A percentile compares a stretch with the other conserved stretches of the same genome.
These are phyloP conservation scores for Naganishia vaughanmartiniae DNA, from an alignment of 768 basidiomycete species.

Conservation along the genomic window DNA sequence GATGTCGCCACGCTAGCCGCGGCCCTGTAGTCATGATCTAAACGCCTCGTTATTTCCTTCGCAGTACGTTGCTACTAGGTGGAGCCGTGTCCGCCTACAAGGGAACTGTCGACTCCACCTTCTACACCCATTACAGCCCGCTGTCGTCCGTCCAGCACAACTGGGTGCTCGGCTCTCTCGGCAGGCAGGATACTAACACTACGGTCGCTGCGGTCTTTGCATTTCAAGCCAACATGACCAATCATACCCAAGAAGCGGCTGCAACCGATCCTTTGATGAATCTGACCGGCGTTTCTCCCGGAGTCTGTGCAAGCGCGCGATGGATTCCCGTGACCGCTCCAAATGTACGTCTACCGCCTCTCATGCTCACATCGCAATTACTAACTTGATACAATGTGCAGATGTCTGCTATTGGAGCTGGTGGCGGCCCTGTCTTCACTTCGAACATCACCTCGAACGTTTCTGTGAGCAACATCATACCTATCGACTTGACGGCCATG, in stretches of 20 bases:
- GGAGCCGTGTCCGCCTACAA: conserved; percentile 29
- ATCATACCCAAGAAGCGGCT: conserved; percentile 55
- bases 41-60: conserved; percentile 1
- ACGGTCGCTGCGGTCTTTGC: conserved; percentile 59
- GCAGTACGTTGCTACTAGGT: conserved; percentile 33
- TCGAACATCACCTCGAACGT: conserved; percentile 15
- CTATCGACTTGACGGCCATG: conserved; percentile 29
- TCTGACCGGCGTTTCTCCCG: conserved; percentile 55
- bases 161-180: conserved; percentile 64
- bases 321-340: conserved; percentile 59
- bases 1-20: conserved; percentile 55
- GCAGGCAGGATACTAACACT: conserved; percentile 60
- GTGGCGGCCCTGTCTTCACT: conserved; percentile 55
- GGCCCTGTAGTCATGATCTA: too few species aligned
- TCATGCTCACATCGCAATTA: neutral
- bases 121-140: conserved; percentile 64
- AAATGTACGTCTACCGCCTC: conserved; percentile 37
- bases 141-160: conserved; percentile 63
- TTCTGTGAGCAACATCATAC: conserved; percentile 4
- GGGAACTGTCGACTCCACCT: conserved; percentile 55
- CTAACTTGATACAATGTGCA: neutral
- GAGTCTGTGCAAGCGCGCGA: conserved; percentile 47
- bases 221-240: conserved; percentile 57
- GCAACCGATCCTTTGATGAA: conserved; percentile 54
- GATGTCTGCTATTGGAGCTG: conserved; percentile 53